Evolutionary conservation across 202 grass and related monocot species (phyloP).

Genomic region (Zoysia matrella): DNA sequence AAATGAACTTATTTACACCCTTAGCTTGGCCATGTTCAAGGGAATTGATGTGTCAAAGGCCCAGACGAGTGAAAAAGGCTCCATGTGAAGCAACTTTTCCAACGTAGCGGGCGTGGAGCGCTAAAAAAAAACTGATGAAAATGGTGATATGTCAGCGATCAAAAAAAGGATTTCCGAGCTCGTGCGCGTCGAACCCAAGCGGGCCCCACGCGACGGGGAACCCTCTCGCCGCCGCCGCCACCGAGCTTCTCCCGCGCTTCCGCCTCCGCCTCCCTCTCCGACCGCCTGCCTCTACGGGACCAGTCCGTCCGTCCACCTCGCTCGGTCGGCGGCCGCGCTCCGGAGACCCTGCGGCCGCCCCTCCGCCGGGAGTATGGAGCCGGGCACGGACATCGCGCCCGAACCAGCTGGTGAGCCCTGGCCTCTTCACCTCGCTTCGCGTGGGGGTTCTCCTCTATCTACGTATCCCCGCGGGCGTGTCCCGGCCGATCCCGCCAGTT

Average conservation of each 20-base stretch:
- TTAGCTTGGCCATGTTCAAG: too few species aligned
- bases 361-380: not conserved
- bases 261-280: too few species aligned
- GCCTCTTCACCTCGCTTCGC: not conserved
- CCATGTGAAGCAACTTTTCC: too few species aligned
- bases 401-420: conserved; percentile 13
- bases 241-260: not conserved
- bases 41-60: too few species aligned
- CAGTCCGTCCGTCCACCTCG: not conserved
- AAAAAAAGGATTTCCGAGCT: not conserved
- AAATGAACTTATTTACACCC: too few species aligned
- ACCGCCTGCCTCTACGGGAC: not conserved
- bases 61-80: too few species aligned
- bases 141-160: not conserved
- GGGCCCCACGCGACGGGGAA: not conserved
- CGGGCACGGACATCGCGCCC: conserved; percentile 10
- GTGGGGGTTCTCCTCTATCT: not conserved
- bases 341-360: too few species aligned
- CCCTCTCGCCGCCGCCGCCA: not conserved
- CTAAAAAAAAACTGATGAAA: not conserved
- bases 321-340: not conserved
- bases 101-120: too few species aligned
- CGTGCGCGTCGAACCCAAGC: not conserved
- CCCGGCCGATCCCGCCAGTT: not conserved
- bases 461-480: not conserved